Percentiles rank a stretch among this genome's conserved stretches.
These are phyloP conservation scores for Candida easanensis DNA, from an alignment of 805 yeast genomes.

Conservation along the genomic window DNA sequence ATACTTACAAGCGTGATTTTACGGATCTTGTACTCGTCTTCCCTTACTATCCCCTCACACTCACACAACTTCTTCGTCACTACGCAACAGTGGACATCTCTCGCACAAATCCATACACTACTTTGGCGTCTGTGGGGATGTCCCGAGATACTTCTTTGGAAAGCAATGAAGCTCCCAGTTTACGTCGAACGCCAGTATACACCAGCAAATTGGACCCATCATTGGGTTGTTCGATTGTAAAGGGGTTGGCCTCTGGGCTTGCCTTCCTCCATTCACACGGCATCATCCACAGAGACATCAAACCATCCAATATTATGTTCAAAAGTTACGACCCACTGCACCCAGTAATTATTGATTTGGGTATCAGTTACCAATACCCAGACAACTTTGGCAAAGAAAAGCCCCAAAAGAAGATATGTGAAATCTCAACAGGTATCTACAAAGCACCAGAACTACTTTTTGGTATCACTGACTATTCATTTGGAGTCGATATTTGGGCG, in stretches of 20 bases:
- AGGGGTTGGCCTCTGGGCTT: slow-evolving; percentile 44
- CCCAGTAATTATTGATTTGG: slow-evolving; percentile 41
- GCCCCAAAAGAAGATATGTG: slow-evolving; percentile 41
- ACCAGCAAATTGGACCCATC: slow-evolving; percentile 16
- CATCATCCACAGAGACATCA: slow-evolving; percentile 89
- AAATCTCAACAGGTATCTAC: slow-evolving; percentile 61
- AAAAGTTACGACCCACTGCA: slow-evolving; percentile 24
- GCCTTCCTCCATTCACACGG: slow-evolving; percentile 66
- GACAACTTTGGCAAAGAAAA: slow-evolving; percentile 64
- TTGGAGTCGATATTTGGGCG: slow-evolving; percentile 69
- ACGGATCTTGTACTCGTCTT: slow-evolving; percentile 40
- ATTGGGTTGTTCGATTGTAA: slow-evolving; percentile 31
- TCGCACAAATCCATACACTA: slow-evolving; percentile 31
- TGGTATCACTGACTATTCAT: slow-evolving; percentile 52
- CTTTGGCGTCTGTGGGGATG: not conserved
- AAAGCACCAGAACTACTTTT: slow-evolving; percentile 74
- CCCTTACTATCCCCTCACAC: slow-evolving; percentile 37
- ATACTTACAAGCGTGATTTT: slow-evolving; percentile 23
- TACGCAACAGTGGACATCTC: slow-evolving; percentile 29
- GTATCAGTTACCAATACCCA: slow-evolving; percentile 36
- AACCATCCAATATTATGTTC: slow-evolving; percentile 75
- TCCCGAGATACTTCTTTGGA: not conserved
- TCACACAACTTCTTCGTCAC: slow-evolving; percentile 33
- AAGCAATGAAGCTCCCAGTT: not conserved
- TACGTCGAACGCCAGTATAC: not conserved